These are phyloP conservation scores for Monosporascus sp. DNA, from an alignment of 2,329 filamentous ascomycete species.

Conservation along the genomic window DNA sequence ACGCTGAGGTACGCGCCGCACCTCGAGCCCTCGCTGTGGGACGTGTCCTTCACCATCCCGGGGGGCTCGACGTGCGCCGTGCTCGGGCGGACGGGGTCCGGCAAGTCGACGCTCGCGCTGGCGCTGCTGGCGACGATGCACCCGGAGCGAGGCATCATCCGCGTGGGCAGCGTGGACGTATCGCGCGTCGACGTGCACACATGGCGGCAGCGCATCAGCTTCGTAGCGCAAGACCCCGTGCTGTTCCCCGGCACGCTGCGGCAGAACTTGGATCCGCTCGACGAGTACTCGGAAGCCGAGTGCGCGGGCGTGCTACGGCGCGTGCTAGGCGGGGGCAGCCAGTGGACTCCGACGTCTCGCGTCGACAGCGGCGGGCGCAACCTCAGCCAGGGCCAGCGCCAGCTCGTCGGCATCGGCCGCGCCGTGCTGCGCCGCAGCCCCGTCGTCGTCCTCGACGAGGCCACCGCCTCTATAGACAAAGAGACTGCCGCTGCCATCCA, in stretches of 20 bases:
- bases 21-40: slow-evolving; percentile 65
- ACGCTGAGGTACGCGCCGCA: slow-evolving; percentile 76
- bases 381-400: slow-evolving; percentile 58
- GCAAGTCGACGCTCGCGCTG: slow-evolving; percentile 73
- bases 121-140: slow-evolving; percentile 53
- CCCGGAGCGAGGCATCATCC: slow-evolving; percentile 45
- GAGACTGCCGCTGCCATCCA: slow-evolving; percentile 56
- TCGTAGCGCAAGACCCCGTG: slow-evolving; percentile 61
- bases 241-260: slow-evolving; percentile 55
- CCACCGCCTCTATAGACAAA: slow-evolving; percentile 59
- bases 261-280: slow-evolving; percentile 65
- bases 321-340: slow-evolving; percentile 44
- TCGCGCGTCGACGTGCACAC: slow-evolving; percentile 48
- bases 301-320: slow-evolving; percentile 50
- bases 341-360: slow-evolving; percentile 42
- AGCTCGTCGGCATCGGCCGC: slow-evolving; percentile 56
- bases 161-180: slow-evolving; percentile 50
- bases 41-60: slow-evolving; percentile 69
- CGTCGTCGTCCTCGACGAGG: slow-evolving; percentile 60
- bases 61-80: slow-evolving; percentile 59
- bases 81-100: slow-evolving; percentile 78
- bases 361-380: slow-evolving; percentile 59
- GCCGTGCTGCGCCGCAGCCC: slow-evolving; percentile 57
- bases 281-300: slow-evolving; percentile 49
- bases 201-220: slow-evolving; percentile 54